Base-by-base conservation (phyloP, 164 flowering plant species). In the Liriodendron chinense region DNA sequence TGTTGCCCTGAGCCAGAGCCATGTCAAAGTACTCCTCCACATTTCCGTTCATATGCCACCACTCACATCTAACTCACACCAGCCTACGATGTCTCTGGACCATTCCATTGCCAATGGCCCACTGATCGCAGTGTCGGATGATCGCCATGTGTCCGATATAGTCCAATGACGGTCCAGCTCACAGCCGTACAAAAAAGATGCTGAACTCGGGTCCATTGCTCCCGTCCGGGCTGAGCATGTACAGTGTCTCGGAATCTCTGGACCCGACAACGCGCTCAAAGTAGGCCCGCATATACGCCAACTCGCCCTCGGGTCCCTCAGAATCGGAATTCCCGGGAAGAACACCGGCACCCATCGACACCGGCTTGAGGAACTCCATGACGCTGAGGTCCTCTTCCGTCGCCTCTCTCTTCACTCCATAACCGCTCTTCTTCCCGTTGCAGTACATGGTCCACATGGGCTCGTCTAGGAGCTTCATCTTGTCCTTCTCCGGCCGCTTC, bases 281-380 rank as follows among this genome's bases (percentile, higher is more conserved):
- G 79, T 83, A 85, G 20, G 94, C 96, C 63, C 98, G 65, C 75
- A 94, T 80, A 68, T 92, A 94, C 0, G 93, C 90, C 80, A 91
- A 8, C 76, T 94, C 98, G 0, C 88, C 92, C 14, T 92, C 95
- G 0, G 83, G 79, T 1, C 89, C 91, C 22, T 89, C 93, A 7
- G 20, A 72, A 0, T 80, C 83, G 0, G 81, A 73, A 4, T 68
- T 76, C 26, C 82, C 82, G 0, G 98, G 98, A 5, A 93, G 76
- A 2, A 91, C 96, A 0, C 98, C 96, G 0, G 94, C 98, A 1
- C 96, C 98, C 98, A 91, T 90, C 0, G 96, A 89, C 7, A 83
- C 87, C 0, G 90, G 87, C 70, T 72, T 81, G 13, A 93, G 85
- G 7, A 88, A 72, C 76, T 90, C 87, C 93, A 93, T 90, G 0